These are phyloP conservation scores for Dactylellina sp. DNA, from an alignment of 2,329 filamentous ascomycete species.

Conservation along the genomic window DNA sequence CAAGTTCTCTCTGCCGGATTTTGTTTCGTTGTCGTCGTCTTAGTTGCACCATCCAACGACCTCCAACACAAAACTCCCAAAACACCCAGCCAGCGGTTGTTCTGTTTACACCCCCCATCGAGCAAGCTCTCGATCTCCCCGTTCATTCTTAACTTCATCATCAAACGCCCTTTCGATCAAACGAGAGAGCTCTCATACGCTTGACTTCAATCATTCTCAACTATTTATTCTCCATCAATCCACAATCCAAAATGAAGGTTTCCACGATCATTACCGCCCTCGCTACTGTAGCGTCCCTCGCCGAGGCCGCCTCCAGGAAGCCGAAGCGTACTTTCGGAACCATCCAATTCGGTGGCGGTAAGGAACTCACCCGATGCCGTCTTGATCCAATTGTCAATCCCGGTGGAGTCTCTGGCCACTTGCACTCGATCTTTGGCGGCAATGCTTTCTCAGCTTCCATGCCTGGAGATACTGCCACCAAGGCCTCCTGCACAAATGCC, in stretches of 20 bases:
- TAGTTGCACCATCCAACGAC: constrained; percentile 32
- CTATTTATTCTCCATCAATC: constrained; percentile 9
- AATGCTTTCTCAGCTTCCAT: constrained; percentile 61
- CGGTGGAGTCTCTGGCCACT: constrained; percentile 72
- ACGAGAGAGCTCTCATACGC: constrained; percentile 3
- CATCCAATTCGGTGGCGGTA: constrained; percentile 44
- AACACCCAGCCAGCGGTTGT: constrained; percentile 1
- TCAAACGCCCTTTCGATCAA: constrained; percentile 2
- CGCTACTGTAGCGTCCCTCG: constrained; percentile 13
- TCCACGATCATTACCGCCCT: constrained; percentile 23
- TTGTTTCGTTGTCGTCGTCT: constrained; percentile 34
- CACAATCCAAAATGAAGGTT: constrained; percentile 28
- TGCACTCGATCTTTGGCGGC: constrained; percentile 80
- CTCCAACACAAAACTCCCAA: constrained; percentile 33
- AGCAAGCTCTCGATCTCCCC: constrained; percentile 52
- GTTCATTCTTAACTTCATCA: background rate
- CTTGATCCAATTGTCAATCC: constrained; percentile 81
- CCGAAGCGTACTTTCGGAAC: constrained; percentile 44
- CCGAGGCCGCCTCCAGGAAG: constrained; percentile 43
- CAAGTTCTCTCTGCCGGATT: constrained; percentile 12
- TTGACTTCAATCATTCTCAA: constrained; percentile 10
- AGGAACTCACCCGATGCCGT: constrained; percentile 63
- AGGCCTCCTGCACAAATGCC: constrained; percentile 79
- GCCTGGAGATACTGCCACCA: constrained; percentile 34
- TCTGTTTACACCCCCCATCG: constrained; percentile 12